Evolutionary conservation across 371 early-diverging fungal genomes (phyloP).

Genomic region (Zopfochytrium polystomum): DNA sequence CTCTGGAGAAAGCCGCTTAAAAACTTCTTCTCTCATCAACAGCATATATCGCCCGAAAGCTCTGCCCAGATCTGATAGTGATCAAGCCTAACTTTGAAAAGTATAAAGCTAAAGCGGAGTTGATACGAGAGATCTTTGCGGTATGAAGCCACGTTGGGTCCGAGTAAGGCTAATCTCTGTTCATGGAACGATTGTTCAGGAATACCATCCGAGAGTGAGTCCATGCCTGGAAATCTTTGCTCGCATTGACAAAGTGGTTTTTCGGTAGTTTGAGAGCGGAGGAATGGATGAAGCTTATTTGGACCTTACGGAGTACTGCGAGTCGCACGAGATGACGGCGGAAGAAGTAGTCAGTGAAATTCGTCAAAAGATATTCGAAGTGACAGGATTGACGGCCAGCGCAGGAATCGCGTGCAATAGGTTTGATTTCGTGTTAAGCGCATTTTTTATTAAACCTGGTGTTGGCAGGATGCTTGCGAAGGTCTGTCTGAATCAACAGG

Average conservation of each 20-base stretch:
- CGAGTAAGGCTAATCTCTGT: slow-evolving; percentile 4
- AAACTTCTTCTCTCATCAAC: background rate
- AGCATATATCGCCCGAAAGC: slow-evolving; percentile 60
- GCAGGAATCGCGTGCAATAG: slow-evolving; percentile 65
- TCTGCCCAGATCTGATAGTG: slow-evolving; percentile 63
- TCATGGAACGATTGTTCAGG: slow-evolving; percentile 18
- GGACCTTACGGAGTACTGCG: slow-evolving; percentile 58
- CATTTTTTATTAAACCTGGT: background rate
- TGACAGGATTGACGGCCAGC: slow-evolving; percentile 59
- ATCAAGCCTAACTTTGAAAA: slow-evolving; percentile 55
- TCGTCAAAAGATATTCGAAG: slow-evolving; percentile 52
- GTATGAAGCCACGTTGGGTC: slow-evolving; percentile 15
- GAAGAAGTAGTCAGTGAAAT: slow-evolving; percentile 54
- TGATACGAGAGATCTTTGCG: slow-evolving; percentile 47
- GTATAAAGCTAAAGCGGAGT: slow-evolving; percentile 49
- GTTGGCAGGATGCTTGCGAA: slow-evolving; percentile 17
- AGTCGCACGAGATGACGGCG: slow-evolving; percentile 42
- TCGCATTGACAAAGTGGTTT: too few species aligned
- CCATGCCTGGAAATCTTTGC: too few species aligned
- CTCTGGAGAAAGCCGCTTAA: background rate
- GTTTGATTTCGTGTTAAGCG: slow-evolving; percentile 31
- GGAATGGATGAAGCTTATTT: slow-evolving; percentile 66
- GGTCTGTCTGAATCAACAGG: too few species aligned
- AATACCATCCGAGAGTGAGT: slow-evolving; percentile 62
- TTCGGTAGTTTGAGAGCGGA: too few species aligned